phyloP scores from a whole-genome alignment of 768 basidiomycete species.

The Lactarius hengduanensis region DNA sequence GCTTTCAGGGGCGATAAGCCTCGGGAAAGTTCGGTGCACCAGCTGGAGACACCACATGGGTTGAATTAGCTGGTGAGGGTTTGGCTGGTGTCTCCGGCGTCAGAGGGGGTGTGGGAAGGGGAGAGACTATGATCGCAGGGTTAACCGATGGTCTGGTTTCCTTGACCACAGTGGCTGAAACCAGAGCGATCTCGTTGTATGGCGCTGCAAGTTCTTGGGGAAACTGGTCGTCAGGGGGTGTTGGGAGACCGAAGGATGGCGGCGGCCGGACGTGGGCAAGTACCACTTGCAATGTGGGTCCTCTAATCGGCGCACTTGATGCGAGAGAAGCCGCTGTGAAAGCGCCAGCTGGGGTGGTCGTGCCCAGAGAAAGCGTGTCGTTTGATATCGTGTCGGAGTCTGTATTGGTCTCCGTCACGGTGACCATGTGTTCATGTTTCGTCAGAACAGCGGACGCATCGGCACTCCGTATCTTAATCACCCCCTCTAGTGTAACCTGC shows the following conservation, averaged over 20 bases:
- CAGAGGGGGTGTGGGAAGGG: constrained; percentile 4
- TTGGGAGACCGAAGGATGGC: background rate
- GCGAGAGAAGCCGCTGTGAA: background rate
- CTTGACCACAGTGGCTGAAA: background rate
- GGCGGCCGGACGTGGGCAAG: background rate
- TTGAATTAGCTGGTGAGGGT: background rate
- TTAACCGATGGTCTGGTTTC: background rate
- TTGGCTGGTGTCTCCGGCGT: background rate
- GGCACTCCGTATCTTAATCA: background rate
- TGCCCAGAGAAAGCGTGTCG: background rate
- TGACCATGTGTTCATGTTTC: background rate
- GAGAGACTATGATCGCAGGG: background rate
- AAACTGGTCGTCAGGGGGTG: background rate
- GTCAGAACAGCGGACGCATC: background rate
- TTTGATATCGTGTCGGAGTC: background rate
- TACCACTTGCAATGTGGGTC: background rate
- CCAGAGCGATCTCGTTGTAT: background rate
- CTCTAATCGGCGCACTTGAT: background rate
- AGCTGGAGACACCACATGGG: background rate
- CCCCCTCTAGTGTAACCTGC: constrained; percentile 3
- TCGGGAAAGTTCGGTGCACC: background rate
- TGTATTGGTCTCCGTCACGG: background rate
- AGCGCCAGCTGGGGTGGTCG: background rate
- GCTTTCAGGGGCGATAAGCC: background rate
- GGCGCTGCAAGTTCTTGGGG: background rate